phyloP scores from a whole-genome alignment of 148 eudicot species.

The Simmondsia chinensis region DNA sequence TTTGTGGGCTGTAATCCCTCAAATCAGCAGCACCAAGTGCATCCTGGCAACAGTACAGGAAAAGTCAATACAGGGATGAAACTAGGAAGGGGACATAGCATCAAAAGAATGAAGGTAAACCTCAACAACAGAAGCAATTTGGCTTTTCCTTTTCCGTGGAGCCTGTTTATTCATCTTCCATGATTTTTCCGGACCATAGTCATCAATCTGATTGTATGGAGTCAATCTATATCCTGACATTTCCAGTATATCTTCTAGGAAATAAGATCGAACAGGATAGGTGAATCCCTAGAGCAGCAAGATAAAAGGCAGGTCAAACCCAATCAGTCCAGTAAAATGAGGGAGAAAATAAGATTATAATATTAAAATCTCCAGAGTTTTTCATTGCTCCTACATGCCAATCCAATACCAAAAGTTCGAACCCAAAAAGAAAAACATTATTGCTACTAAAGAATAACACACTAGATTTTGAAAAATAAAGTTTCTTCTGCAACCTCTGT shows the following conservation, averaged over 20 bases:
- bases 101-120: slow-evolving; percentile 18
- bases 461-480: too few relatives aligned
- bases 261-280: slow-evolving; percentile 74
- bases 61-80: slow-evolving; percentile 1
- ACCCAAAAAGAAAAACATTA: too few relatives aligned
- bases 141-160: slow-evolving; percentile 88
- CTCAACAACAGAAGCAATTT: slow-evolving; percentile 89
- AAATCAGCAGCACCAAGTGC: slow-evolving; percentile 80
- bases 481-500: too few relatives aligned
- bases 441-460: too few relatives aligned
- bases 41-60: slow-evolving; percentile 35
- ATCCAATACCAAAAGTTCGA: too few relatives aligned
- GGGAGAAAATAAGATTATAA: too few relatives aligned
- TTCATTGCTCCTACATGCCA: too few relatives aligned
- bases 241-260: slow-evolving; percentile 78
- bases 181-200: slow-evolving; percentile 75
- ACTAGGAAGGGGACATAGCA: slow-evolving; percentile 2
- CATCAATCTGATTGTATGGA: slow-evolving; percentile 83
- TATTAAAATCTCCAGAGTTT: too few relatives aligned
- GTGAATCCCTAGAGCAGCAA: slow-evolving; percentile 73
- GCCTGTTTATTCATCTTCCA: slow-evolving; percentile 93
- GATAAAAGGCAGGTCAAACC: background rate
- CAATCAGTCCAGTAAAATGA: slow-evolving; percentile 1
- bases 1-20: slow-evolving; percentile 44
- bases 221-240: slow-evolving; percentile 78